phyloP scores from a whole-genome alignment of 148 eudicot species.

The Fallopia convolvulus region DNA sequence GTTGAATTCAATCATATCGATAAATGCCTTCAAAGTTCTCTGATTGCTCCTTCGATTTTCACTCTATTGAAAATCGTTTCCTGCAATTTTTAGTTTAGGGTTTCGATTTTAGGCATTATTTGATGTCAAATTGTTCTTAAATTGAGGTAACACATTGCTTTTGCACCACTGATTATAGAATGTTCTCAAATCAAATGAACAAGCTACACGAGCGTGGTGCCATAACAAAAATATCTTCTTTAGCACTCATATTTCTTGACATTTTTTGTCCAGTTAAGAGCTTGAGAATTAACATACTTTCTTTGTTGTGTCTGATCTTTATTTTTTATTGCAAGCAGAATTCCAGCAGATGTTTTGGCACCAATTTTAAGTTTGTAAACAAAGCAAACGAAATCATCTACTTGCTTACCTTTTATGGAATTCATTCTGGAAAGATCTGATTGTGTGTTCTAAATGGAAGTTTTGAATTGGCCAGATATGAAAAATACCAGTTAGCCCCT shows the following conservation, averaged over 20 bases:
- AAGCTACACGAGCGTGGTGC: conserved; percentile 10
- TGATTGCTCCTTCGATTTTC: not conserved
- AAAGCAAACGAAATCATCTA: too few relatives aligned
- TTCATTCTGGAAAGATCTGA: too few relatives aligned
- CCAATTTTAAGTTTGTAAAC: too few relatives aligned
- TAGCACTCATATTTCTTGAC: not conserved
- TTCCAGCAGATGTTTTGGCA: too few relatives aligned
- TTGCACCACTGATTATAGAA: conserved; percentile 4
- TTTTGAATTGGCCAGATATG: not conserved
- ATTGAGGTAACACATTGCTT: not conserved
- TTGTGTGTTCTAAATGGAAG: too few relatives aligned
- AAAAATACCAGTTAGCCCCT: conserved; percentile 8
- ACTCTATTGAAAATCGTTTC: not conserved
- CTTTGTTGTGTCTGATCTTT: too few relatives aligned
- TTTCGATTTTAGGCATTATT: not conserved
- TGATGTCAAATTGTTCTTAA: not conserved
- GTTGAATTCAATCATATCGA: conserved; percentile 5
- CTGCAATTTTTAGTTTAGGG: not conserved
- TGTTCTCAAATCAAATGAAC: not conserved
- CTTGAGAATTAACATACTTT: too few relatives aligned
- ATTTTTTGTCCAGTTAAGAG: not conserved
- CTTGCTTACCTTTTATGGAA: too few relatives aligned
- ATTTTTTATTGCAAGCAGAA: too few relatives aligned
- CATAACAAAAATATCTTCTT: not conserved
- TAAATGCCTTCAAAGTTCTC: conserved; percentile 10